Base-by-base conservation (phyloP, 106 monocot species). In the Iris macrosiphon region DNA sequence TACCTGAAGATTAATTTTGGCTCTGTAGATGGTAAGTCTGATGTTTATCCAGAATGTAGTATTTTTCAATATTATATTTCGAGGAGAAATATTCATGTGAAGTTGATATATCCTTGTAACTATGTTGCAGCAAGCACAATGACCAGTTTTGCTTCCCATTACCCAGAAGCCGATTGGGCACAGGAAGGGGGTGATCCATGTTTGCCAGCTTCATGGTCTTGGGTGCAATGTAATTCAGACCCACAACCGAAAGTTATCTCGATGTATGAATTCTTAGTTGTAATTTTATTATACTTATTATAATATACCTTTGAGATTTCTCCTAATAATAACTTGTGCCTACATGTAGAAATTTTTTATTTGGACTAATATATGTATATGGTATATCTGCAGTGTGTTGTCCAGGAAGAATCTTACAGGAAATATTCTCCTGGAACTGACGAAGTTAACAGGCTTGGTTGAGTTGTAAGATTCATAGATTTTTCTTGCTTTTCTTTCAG, bases 161-260 rank as follows among this genome's bases (percentile, higher is more conserved):
- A 83, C 52, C 66, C 68, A 33, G 39, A 54, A 48, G 82, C 64
- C 57, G 77, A 66, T 54, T 96, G 95, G 95, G 82, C 89, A 34
- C 71, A 83, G 62, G 95, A 96, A 72, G 95, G 89, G 22, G 95
- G 95, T 44, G 95, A 96, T 75, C 95, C 95, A 23, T 96, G 95
- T 58, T 56, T 86, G 45, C 95, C 95, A 26, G 73, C 74, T 57
- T 66, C 89, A 24, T 96, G 95, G 95, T 77, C 85, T 43, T 96
- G 95, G 95, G 71, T 96, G 52, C 82, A 86, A 54, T 96, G 95
- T 59, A 90, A 26, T 70, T 76, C 74, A 14, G 85, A 86, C 59
- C 42, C 72, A 40, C 74, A 77, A 58, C 95, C 89, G 34, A 75
- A 56, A 49, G 50, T 96, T 45, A 55, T 77, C 43, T 76, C 81